These are phyloP conservation scores for Globisporangium paddicum DNA, from an alignment of 352 stramenopile species.

Conservation along the genomic window DNA sequence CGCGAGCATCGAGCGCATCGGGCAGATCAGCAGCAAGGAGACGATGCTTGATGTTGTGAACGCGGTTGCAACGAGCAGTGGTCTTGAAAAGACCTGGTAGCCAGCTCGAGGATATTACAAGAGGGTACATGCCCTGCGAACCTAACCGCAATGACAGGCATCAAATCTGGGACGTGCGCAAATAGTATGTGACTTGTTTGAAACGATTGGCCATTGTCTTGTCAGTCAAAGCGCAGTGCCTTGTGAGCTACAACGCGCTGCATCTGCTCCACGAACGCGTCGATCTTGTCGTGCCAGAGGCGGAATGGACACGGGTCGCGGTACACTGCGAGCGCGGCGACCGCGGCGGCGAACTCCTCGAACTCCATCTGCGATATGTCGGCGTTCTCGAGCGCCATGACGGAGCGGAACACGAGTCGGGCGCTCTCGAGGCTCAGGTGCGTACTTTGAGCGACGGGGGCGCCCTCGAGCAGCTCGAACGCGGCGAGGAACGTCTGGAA, in stretches of 20 bases:
- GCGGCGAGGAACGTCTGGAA: conserved; percentile 34
- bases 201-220: not conserved
- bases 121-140: too few species aligned
- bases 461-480: conserved; percentile 22
- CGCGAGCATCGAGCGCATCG: too few species aligned
- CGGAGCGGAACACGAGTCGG: conserved; percentile 33
- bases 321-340: conserved; percentile 41
- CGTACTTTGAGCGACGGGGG: not conserved
- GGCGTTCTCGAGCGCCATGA: conserved; percentile 50
- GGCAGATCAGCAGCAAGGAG: not conserved
- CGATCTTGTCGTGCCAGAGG: conserved; percentile 48
- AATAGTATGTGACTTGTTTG: not conserved
- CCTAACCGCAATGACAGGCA: too few species aligned
- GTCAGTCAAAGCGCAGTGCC: conserved; percentile 12
- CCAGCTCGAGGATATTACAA: too few species aligned
- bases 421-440: conserved; percentile 7
- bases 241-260: conserved; percentile 1
- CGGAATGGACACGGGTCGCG: conserved; percentile 43
- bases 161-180: not conserved
- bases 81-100: too few species aligned
- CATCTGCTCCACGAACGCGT: conserved; percentile 33
- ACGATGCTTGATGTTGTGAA: not conserved
- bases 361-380: conserved; percentile 55
- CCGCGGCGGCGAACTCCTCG: conserved; percentile 46
- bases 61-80: too few species aligned